These are phyloP conservation scores for Teratosphaeria zuluensis DNA, from an alignment of 2,329 filamentous ascomycete genomes.

Conservation along the genomic window DNA sequence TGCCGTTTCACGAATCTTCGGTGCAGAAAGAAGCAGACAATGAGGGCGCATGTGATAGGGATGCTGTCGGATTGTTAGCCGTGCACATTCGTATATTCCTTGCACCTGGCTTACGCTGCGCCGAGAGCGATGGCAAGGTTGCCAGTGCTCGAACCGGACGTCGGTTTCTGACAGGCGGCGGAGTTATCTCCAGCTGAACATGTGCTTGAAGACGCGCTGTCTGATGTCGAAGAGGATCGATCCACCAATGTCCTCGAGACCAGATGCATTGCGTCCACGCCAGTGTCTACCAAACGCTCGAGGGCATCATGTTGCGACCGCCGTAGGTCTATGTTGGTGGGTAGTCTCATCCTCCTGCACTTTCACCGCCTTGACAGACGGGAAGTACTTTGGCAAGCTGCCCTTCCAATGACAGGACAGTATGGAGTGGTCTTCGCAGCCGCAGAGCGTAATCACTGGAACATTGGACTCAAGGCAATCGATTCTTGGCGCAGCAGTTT, in stretches of 20 bases:
- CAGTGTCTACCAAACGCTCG: constrained; percentile 12
- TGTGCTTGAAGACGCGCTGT: constrained; percentile 10
- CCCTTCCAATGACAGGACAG: neutral
- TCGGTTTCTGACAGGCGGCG: constrained; percentile 19
- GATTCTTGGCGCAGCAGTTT: neutral
- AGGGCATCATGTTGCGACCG: constrained; percentile 8
- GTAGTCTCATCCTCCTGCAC: constrained; percentile 10
- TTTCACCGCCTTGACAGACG: neutral
- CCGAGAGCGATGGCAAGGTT: constrained; percentile 26
- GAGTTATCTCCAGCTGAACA: constrained; percentile 17
- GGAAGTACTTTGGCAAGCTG: neutral
- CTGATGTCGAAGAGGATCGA: constrained; percentile 8
- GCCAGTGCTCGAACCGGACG: constrained; percentile 13
- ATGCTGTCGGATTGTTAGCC: constrained; percentile 48
- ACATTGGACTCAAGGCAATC: neutral
- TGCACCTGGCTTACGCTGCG: constrained; percentile 22
- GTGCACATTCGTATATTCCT: neutral
- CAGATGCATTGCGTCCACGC: constrained; percentile 10
- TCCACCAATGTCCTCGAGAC: constrained; percentile 15
- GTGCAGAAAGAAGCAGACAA: constrained; percentile 67
- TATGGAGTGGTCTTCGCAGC: neutral
- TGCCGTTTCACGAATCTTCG: constrained; percentile 65
- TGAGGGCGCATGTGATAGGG: constrained; percentile 57
- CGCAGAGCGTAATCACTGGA: neutral
- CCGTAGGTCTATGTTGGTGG: constrained; percentile 2